phyloP scores from a whole-genome alignment of 192 early-diverging fungal species.

The Gonapodya sp. region DNA sequence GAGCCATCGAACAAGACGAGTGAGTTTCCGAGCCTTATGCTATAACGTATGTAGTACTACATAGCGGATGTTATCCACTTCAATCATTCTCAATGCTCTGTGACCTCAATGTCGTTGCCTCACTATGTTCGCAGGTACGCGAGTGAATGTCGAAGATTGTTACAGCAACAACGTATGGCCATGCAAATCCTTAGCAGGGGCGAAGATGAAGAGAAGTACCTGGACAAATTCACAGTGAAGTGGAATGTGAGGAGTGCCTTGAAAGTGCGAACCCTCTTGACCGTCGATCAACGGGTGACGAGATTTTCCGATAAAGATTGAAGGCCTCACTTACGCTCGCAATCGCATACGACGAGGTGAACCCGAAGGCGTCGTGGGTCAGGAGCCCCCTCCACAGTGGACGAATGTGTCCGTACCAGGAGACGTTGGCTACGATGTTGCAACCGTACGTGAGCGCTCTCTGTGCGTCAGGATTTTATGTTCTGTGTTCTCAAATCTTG shows the following conservation, averaged over 20 bases:
- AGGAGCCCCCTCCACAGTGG: not conserved
- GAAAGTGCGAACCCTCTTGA: not conserved
- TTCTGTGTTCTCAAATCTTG: too few relatives aligned
- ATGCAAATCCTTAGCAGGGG: not conserved
- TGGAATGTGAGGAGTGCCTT: not conserved
- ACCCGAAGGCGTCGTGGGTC: not conserved
- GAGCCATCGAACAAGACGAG: not conserved
- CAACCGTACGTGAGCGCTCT: not conserved
- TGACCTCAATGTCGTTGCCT: too few relatives aligned
- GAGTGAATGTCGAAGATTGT: not conserved
- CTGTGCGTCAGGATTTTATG: too few relatives aligned
- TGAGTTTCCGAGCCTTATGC: not conserved
- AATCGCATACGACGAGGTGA: not conserved
- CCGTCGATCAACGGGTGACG: not conserved
- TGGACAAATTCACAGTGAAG: not conserved
- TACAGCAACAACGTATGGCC: not conserved
- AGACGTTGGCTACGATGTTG: not conserved
- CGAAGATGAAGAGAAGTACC: not conserved
- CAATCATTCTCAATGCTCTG: too few relatives aligned
- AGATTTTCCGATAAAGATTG: not conserved
- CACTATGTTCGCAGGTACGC: not conserved
- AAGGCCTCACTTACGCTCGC: not conserved
- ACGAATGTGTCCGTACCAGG: not conserved
- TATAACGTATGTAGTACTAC: not conserved
- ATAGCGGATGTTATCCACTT: too few relatives aligned